Evolutionary conservation across 257 asterid species (phyloP), one percentile per base, ranked within the genome.

Genomic region (Capsicum baccatum): DNA sequence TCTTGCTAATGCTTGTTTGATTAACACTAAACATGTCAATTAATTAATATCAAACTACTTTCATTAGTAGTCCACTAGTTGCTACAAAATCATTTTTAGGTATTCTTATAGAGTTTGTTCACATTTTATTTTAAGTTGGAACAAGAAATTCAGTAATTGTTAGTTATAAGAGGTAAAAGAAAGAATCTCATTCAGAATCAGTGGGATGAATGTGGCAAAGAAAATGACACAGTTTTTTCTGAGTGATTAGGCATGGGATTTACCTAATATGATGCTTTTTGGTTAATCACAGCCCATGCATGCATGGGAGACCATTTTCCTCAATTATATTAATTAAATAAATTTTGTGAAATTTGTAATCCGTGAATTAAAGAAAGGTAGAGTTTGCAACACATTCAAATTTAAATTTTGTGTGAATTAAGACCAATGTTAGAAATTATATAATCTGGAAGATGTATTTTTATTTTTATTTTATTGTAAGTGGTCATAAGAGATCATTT

Each of bases 91-190:
- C 81, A 14, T 26, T 14, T 44, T 54, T 76, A 13, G 48, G 5
- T 33, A 54, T 76, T 76, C 63, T 54, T 26, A 74, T 1, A 19
- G 13, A 48, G 1, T 48, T 26, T 52, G 19, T 73, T 73, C 80
- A 19, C 44, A 74, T 73, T 73, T 73, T 21, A 74, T 73, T 2
- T 73, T 73, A 48, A 73, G 13, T 50, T 50, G 60, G 80, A 4
- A 71, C 17, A n/a, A 71, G 0, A 71, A 71, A 17, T 0, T 71
- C 58, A 71, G 6, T 44, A n/a, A 35, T 35, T 67, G 55, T 9
- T 69, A 69, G 19, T 37, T 1, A 62, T 11, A 8, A 42, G n/a
- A 17, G n/a, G 35, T 17, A 6, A n/a, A 71, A 44, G 17, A 73
- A 73, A 11, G 39, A 73, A 64, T 4, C 3, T 64, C 17, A 5